Evolutionary conservation across 2,329 filamentous ascomycete genomes (phyloP), one percentile per base, ranked within the genome.

Genomic region (Pseudogymnoascus sp.): DNA sequence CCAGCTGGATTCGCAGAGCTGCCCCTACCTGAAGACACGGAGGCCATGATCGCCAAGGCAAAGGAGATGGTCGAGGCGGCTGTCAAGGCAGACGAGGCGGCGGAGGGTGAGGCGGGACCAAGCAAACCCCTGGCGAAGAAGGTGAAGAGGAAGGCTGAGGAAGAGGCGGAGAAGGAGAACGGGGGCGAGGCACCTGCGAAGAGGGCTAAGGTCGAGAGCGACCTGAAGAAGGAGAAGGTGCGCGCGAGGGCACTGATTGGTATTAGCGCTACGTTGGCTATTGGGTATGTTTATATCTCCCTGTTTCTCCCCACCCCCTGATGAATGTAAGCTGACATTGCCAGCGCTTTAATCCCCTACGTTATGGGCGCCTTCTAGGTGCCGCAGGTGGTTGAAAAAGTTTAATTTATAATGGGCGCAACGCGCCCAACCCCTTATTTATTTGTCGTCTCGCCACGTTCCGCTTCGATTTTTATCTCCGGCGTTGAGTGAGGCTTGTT

Each of bases 211-310:
- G 89, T 91, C 1, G 89, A 94, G 73, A 83, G 89, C 49, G 88
- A 94, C 75, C 74, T 95, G 68, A 88, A 88, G 75, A 92, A 91
- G 77, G 89, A 95, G 77, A 89, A 87, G 71, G 91, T 97, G 67
- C 88, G 91, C 77, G 91, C 87, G 75, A 85, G 92, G 72, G 91
- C 94, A 55, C 79, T 96, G 65, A 82, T 96, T 66, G 93, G 94
- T 63, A 84, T 97, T 61, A 90, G 88, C 66, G 91, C 91, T 63
- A 94, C 91, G 55, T 82, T 97, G 73, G 91, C 90, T 63, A 83
- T 97, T 74, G 92, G 92, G 94, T 97, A 84, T 79, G 92, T 88
- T 37, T 97, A 84, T 16, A 1, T 11, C 59, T 55, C 4, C 7
- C 35, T 16, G 38, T 37, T 43, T 7, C 29, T 7, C 6, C 45